Evolutionary conservation across 2,329 filamentous ascomycete genomes (phyloP).

Genomic region (Trichoderma koningiopsis): DNA sequence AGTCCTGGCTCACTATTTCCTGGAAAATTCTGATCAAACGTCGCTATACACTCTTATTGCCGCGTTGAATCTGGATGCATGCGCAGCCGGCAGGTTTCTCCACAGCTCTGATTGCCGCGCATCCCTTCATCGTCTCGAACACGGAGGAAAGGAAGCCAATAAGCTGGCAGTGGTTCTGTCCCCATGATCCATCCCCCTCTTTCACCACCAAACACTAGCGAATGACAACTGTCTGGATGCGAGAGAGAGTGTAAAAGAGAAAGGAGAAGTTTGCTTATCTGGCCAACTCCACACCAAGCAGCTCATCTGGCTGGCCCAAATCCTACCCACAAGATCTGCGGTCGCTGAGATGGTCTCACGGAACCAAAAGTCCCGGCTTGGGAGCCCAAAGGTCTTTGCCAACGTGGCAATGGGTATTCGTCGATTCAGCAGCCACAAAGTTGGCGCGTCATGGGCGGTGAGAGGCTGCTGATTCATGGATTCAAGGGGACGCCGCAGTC

Average conservation of each 20-base stretch:
- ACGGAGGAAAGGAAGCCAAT: constrained; percentile 12
- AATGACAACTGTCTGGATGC: constrained; percentile 9
- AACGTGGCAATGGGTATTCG: constrained; percentile 23
- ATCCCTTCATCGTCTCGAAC: constrained; percentile 8
- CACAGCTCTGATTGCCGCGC: neutral
- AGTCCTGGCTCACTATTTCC: neutral
- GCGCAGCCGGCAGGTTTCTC: neutral
- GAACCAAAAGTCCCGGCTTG: constrained; percentile 6
- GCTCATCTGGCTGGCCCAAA: constrained; percentile 9
- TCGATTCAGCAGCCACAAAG: constrained; percentile 2
- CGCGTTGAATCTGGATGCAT: neutral
- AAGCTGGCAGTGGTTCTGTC: neutral
- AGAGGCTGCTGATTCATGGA: constrained; percentile 14
- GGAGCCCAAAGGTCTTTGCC: constrained; percentile 11
- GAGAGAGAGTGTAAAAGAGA: neutral
- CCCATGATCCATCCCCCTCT: neutral
- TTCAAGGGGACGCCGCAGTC: constrained; percentile 6
- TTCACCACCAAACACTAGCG: constrained; percentile 4
- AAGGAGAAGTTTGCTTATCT: constrained; percentile 11
- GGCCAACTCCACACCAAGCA: constrained; percentile 18
- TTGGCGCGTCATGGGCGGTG: constrained; percentile 24
- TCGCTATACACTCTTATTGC: neutral
- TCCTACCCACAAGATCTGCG: constrained; percentile 16
- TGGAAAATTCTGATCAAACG: neutral
- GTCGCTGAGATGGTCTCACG: constrained; percentile 8